Evolutionary conservation across 2,329 filamentous ascomycete species (phyloP).

Genomic region (Phyllosticta citrichinensis): DNA sequence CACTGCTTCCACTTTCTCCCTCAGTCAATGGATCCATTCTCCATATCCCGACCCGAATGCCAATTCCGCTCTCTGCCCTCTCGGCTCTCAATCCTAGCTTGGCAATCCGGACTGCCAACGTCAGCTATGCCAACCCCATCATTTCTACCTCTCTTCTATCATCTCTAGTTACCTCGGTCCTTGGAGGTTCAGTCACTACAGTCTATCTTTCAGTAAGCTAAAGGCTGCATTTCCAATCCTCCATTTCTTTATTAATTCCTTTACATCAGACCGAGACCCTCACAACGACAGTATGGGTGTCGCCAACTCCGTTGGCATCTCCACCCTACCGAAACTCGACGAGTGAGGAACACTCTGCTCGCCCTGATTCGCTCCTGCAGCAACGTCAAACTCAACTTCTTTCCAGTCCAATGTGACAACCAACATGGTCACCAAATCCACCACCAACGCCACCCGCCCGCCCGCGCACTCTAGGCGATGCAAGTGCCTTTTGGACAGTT

Average conservation of each 20-base stretch:
- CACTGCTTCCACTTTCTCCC: background rate
- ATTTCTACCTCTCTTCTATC: background rate
- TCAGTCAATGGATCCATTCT: background rate
- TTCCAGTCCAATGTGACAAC: too few relatives aligned
- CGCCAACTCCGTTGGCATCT: background rate
- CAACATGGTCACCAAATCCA: too few relatives aligned
- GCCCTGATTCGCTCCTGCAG: too few relatives aligned
- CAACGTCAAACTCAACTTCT: too few relatives aligned
- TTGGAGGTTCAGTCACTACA: background rate
- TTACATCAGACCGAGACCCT: background rate
- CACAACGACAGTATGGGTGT: background rate
- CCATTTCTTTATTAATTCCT: background rate
- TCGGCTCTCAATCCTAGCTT: background rate
- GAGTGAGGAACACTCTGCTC: background rate
- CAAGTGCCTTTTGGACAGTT: too few relatives aligned
- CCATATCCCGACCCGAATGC: constrained; percentile 1
- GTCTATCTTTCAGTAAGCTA: background rate
- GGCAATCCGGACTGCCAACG: background rate
- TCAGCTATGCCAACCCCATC: background rate
- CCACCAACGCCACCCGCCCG: too few relatives aligned
- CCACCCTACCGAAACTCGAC: background rate
- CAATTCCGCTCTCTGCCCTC: background rate
- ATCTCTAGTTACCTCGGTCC: background rate
- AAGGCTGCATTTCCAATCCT: background rate
- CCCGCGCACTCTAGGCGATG: too few relatives aligned